Evolutionary conservation across 2,329 filamentous ascomycete species (phyloP), one percentile per base, ranked within the genome.

Genomic region (Colletotrichum somersetense): DNA sequence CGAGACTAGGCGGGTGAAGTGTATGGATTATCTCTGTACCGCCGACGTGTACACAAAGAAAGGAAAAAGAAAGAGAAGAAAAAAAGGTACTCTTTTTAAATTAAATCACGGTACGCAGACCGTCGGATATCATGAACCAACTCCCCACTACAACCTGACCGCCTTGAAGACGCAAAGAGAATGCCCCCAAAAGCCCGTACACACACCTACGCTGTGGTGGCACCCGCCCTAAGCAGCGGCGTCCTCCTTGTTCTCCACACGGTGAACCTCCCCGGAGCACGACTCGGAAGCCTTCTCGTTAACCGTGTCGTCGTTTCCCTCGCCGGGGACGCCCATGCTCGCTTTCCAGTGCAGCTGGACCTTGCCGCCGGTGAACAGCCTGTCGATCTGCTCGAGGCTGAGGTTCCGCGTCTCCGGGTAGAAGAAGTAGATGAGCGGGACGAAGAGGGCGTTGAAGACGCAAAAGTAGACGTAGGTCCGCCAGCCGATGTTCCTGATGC

Each of bases 301-400:
- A 23, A 48, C 11, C 23, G n/a, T n/a, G 16, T n/a, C 33, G 20
- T 33, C 20, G 10, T 56, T 55, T 18, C 33, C 46, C 23, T 80
- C 79, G 44, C 78, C 78, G 10, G 77, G 75, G 2, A 76, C 73
- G 33, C 79, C 79, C 79, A 81, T 81, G 52, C 77, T 78, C 53
- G 74, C 71, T 33, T 79, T 75, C 79, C 79, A 80, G 48, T 80
- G 75, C 40, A 80, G 73, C 71, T 78, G 71, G 5, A 80, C 62
- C 74, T 79, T 81, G 11, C 75, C 73, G 1, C 79, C 78, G 3
- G 79, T 81, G 65, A 82, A 82, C 1, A 82, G 75, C 62, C 76
- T 77, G 58, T 86, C 84, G 61, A 88, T 83, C 76, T 88, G 85
- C 76, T 88, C 86, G 0, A 88, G 81, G 30, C 82, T 82, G 10